Evolutionary conservation across 169 alveolate genomes (phyloP).

Genomic region (Cystoisospora suis): DNA sequence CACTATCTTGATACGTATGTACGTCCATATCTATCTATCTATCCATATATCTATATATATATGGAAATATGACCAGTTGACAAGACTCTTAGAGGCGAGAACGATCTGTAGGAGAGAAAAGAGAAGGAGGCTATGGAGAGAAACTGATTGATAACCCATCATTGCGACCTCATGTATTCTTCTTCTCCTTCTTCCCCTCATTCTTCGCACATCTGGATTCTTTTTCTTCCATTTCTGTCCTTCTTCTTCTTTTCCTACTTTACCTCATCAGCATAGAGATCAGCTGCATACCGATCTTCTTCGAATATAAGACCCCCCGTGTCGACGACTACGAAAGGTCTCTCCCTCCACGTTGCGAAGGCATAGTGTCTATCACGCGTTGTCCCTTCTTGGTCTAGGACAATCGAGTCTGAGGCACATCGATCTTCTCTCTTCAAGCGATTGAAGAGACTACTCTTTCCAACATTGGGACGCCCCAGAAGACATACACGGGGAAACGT

Average conservation of each 20-base stretch:
- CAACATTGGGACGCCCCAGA: conserved; percentile 54
- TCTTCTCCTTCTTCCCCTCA: too few species aligned
- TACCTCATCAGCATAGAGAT: conserved; percentile 52
- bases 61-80: too few species aligned
- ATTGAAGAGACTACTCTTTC: conserved; percentile 48
- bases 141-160: too few species aligned
- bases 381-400: conserved; percentile 22
- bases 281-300: conserved; percentile 4
- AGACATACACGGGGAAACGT: conserved; percentile 16
- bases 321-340: conserved; percentile 6
- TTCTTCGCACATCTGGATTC: too few species aligned
- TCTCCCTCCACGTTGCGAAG: not conserved
- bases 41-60: not conserved
- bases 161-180: too few species aligned
- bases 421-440: not conserved
- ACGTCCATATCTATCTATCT: not conserved
- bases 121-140: too few species aligned
- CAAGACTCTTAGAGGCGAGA: too few species aligned
- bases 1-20: not conserved
- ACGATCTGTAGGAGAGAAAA: too few species aligned
- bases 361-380: conserved; percentile 40
- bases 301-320: conserved; percentile 49
- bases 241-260: too few species aligned
- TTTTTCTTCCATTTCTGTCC: not conserved
- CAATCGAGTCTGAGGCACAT: not conserved